Conservation (phyloP, 306 rosid genomes). For the Trifolium pratense region DNA sequence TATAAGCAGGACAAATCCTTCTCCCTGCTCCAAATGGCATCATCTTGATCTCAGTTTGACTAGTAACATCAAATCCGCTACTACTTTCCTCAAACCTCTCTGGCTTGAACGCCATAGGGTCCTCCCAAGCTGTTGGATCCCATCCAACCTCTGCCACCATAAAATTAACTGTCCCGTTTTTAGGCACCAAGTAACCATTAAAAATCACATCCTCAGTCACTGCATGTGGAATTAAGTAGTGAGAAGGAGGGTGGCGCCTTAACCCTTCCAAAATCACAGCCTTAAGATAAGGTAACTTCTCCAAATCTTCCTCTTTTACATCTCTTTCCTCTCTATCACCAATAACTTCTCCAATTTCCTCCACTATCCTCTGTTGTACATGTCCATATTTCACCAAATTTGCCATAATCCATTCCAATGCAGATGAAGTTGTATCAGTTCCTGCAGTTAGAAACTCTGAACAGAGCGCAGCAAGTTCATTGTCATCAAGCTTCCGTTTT, state of each 20-base stretch:
- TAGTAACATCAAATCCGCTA: slow-evolving; percentile 19
- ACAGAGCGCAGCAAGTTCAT: slow-evolving; percentile 33
- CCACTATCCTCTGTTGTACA: slow-evolving; percentile 25
- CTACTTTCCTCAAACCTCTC: slow-evolving; percentile 40
- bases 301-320: slow-evolving; percentile 47
- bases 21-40: slow-evolving; percentile 52
- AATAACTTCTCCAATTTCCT: slow-evolving; percentile 31
- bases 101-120: slow-evolving; percentile 45
- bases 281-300: slow-evolving; percentile 36
- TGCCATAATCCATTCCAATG: slow-evolving; percentile 52
- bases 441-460: slow-evolving; percentile 43
- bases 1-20: slow-evolving; percentile 44
- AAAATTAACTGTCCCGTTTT: slow-evolving; percentile 33
- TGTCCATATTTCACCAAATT: slow-evolving; percentile 42
- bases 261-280: slow-evolving; percentile 46
- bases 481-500: slow-evolving; percentile 34
- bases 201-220: slow-evolving; percentile 41
- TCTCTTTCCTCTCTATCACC: slow-evolving; percentile 6
- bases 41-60: slow-evolving; percentile 43
- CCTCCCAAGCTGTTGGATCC: slow-evolving; percentile 48
- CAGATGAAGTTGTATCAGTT: slow-evolving; percentile 40
- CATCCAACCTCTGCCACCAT: slow-evolving; percentile 49
- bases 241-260: slow-evolving; percentile 45
- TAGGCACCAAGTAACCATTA: slow-evolving; percentile 31
- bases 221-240: slow-evolving; percentile 23